Conservation (phyloP, 495 filamentous ascomycete genomes). For the Penicillium cinerascens region DNA sequence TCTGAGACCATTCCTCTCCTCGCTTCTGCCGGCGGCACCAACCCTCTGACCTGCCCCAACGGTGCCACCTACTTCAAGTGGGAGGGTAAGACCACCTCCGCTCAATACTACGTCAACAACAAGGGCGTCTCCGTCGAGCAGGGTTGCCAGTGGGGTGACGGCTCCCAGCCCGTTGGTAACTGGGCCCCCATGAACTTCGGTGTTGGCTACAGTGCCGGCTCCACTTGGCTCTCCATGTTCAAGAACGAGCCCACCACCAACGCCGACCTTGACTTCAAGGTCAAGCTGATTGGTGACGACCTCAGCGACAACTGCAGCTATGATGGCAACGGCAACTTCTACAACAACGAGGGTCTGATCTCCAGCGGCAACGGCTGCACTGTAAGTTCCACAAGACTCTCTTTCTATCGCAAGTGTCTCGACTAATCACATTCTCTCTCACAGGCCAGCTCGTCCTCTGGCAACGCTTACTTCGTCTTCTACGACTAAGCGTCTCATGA, state of each 20-base stretch:
- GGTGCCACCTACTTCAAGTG: slow-evolving; percentile 70
- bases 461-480: slow-evolving; percentile 45
- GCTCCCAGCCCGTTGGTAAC: slow-evolving; percentile 66
- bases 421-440: slow-evolving; percentile 9
- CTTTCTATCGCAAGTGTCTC: background rate
- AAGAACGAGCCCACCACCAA: slow-evolving; percentile 63
- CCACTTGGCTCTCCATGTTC: slow-evolving; percentile 83
- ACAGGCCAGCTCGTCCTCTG: slow-evolving; percentile 45
- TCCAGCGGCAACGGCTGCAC: slow-evolving; percentile 61
- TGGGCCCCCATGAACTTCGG: slow-evolving; percentile 88
- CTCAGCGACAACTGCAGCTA: slow-evolving; percentile 68
- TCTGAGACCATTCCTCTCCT: slow-evolving; percentile 74
- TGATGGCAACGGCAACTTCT: slow-evolving; percentile 54
- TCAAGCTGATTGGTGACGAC: slow-evolving; percentile 65
- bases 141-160: slow-evolving; percentile 77
- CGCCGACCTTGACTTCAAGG: slow-evolving; percentile 64
- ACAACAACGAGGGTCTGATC: slow-evolving; percentile 38
- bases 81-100: slow-evolving; percentile 70
- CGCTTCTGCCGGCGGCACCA: slow-evolving; percentile 50
- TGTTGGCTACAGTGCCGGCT: slow-evolving; percentile 60
- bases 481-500: slow-evolving; percentile 23
- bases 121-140: slow-evolving; percentile 60
- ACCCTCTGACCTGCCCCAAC: slow-evolving; percentile 69
- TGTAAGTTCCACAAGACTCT: slow-evolving; percentile 38
- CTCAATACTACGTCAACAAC: slow-evolving; percentile 97